A percentile compares a stretch with the other conserved stretches of the same genome.
These are phyloP conservation scores for Trichoderma sp. DNA, from an alignment of 2,329 filamentous ascomycete species.

Conservation along the genomic window DNA sequence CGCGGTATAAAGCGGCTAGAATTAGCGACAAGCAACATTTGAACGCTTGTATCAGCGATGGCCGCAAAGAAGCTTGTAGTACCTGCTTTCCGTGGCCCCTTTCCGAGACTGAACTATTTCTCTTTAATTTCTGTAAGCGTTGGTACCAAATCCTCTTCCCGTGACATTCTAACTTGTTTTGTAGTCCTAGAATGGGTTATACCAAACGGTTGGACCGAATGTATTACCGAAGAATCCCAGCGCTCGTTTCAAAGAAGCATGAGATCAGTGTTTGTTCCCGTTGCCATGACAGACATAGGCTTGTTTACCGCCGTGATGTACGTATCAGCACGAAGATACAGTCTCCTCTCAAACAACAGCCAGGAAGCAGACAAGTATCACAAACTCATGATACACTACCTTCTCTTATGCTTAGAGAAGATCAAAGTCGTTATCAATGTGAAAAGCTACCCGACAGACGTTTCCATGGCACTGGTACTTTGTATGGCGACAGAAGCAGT, in stretches of 20 bases:
- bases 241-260: neutral
- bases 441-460: neutral
- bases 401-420: neutral
- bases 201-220: conserved; percentile 6
- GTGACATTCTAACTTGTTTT: neutral
- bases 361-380: neutral
- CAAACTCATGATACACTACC: neutral
- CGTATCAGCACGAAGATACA: neutral
- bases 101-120: neutral
- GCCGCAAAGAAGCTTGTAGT: neutral
- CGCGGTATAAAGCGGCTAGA: neutral
- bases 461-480: neutral
- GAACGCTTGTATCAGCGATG: neutral
- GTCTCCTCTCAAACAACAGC: neutral
- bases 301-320: neutral
- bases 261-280: neutral
- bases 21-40: neutral
- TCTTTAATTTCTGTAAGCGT: neutral
- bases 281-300: neutral
- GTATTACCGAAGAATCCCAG: conserved; percentile 2
- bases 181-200: conserved; percentile 9
- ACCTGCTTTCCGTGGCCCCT: neutral
- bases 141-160: neutral
- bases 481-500: neutral
- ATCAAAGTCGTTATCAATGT: neutral